A percentile compares a stretch with the other conserved stretches of the same genome.
Conservation (phyloP, 2,329 filamentous ascomycete species). For the Arthrobotrys conoides region DNA sequence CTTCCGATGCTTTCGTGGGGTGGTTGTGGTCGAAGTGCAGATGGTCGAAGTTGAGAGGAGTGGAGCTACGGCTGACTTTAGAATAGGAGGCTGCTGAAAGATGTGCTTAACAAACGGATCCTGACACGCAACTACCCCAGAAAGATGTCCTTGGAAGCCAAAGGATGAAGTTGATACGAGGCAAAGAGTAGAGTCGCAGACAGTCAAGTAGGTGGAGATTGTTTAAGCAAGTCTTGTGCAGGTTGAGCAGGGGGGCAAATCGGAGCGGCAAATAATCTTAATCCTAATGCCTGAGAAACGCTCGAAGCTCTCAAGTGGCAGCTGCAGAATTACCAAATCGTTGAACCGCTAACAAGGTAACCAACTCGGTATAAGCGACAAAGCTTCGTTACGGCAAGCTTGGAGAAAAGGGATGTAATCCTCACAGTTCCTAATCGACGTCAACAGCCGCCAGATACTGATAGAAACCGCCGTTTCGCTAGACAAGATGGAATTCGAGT, state of each 20-base stretch:
- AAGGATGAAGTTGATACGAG: constrained; percentile 6
- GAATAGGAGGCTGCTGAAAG: constrained; percentile 35
- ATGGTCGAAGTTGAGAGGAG: constrained; percentile 5
- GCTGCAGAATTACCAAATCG: constrained; percentile 28
- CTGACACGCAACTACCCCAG: constrained; percentile 37
- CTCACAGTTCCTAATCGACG: constrained; percentile 28
- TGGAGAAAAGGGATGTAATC: constrained; percentile 18
- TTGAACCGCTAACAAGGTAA: constrained; percentile 26
- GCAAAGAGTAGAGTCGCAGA: constrained; percentile 10
- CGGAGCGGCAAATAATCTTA: constrained; percentile 48
- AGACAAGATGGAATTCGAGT: constrained; percentile 41
- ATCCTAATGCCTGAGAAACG: constrained; percentile 43
- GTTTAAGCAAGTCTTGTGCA: constrained; percentile 46
- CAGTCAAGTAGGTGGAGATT: constrained; percentile 30
- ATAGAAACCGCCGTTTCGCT: constrained; percentile 31
- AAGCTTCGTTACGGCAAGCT: constrained; percentile 14
- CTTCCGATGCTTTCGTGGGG: constrained; percentile 14
- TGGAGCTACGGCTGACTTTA: constrained; percentile 50
- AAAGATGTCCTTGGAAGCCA: constrained; percentile 14
- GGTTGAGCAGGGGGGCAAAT: constrained; percentile 50
- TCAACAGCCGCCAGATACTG: constrained; percentile 25
- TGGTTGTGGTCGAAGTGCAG: constrained; percentile 5
- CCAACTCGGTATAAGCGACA: constrained; percentile 33
- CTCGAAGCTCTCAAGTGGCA: constrained; percentile 24
- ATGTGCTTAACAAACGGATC: constrained; percentile 24